Evolutionary conservation across 2,329 filamentous ascomycete genomes (phyloP).

Genomic region (Aspergillus tamarii): DNA sequence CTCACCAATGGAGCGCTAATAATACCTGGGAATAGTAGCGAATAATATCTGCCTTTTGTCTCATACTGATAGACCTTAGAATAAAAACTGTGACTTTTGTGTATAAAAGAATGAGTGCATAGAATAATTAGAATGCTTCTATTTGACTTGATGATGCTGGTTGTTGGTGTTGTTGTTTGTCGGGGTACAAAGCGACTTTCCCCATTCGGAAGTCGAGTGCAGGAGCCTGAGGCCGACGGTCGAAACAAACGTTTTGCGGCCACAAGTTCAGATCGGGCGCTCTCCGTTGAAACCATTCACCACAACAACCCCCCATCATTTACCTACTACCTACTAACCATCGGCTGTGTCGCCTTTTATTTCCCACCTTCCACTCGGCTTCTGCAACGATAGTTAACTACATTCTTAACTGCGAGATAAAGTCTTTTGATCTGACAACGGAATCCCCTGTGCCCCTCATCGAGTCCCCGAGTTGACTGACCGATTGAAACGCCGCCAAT

Average conservation of each 20-base stretch:
- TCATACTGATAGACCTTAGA: background rate
- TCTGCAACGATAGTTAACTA: background rate
- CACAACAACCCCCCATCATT: background rate
- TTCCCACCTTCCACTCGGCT: background rate
- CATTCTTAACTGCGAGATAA: background rate
- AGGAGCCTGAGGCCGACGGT: slow-evolving; percentile 3
- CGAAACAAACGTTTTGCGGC: slow-evolving; percentile 5
- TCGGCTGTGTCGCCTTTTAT: background rate
- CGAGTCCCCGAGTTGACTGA: slow-evolving; percentile 10
- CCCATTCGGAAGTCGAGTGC: slow-evolving; percentile 19
- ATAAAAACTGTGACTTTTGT: background rate
- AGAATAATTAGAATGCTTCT: background rate
- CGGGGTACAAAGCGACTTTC: slow-evolving; percentile 11
- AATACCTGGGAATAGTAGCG: background rate
- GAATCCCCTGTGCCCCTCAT: slow-evolving; percentile 1
- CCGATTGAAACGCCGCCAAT: slow-evolving; percentile 19
- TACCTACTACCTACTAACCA: background rate
- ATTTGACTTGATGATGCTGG: background rate
- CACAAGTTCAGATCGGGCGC: background rate
- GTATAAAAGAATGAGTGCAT: background rate
- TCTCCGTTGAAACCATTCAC: background rate
- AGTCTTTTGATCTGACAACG: slow-evolving; percentile 1
- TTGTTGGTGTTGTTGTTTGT: background rate
- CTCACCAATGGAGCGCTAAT: background rate
- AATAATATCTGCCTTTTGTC: background rate